Evolutionary conservation across 2,329 filamentous ascomycete species (phyloP).

Genomic region (Trichoderma lentiforme): DNA sequence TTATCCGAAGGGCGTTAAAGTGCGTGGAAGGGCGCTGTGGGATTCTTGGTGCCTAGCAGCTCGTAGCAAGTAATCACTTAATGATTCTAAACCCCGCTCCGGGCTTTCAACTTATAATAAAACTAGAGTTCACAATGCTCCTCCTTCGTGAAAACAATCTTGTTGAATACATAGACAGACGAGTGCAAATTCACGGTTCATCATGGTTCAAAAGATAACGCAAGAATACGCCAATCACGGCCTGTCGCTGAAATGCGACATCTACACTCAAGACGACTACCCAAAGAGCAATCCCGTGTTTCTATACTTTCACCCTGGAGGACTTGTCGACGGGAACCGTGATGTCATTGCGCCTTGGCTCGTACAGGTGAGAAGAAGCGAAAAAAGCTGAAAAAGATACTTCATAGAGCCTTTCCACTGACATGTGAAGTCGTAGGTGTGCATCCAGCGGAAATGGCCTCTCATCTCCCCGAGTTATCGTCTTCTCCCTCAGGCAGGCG

Average conservation of each 20-base stretch:
- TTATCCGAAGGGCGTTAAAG: neutral
- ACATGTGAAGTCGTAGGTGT: slow-evolving; percentile 23
- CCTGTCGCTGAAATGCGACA: slow-evolving; percentile 35
- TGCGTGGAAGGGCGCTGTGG: neutral
- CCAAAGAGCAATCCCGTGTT: slow-evolving; percentile 29
- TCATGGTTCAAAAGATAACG: slow-evolving; percentile 29
- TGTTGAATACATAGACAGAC: neutral
- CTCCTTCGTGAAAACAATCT: neutral
- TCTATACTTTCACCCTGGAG: slow-evolving; percentile 38
- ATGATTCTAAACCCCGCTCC: neutral
- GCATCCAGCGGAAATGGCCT: slow-evolving; percentile 32
- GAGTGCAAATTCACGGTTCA: neutral
- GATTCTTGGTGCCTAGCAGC: neutral
- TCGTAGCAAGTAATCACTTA: neutral
- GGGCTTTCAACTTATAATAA: neutral
- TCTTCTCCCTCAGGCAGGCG: slow-evolving; percentile 33
- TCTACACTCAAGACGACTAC: slow-evolving; percentile 30
- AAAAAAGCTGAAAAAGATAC: neutral
- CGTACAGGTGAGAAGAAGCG: slow-evolving; percentile 27
- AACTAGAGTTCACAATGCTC: neutral
- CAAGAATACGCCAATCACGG: slow-evolving; percentile 31
- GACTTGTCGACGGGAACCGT: slow-evolving; percentile 32
- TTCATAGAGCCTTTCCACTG: neutral
- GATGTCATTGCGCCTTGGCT: slow-evolving; percentile 36
- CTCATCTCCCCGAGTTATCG: slow-evolving; percentile 36